phyloP scores from a whole-genome alignment of 129 eudicot species.

The Lonicera japonica region DNA sequence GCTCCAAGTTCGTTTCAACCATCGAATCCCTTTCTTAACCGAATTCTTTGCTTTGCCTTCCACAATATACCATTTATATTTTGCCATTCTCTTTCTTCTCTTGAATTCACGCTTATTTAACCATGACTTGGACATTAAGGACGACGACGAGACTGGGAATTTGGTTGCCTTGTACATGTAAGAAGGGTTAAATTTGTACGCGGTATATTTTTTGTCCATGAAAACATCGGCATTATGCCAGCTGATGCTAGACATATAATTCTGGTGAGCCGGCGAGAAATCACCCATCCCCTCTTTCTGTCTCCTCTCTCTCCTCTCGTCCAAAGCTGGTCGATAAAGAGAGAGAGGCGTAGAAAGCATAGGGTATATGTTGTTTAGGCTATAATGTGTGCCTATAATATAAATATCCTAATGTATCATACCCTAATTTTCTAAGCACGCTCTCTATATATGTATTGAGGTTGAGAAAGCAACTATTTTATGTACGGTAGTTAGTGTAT shows the following conservation, averaged over 20 bases:
- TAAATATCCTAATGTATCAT: not conserved
- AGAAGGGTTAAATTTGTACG: no score
- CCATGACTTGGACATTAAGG: constrained; percentile 13
- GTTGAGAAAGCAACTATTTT: no score
- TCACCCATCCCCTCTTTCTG: constrained; percentile 1
- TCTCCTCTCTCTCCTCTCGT: not conserved
- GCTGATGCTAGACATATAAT: no score
- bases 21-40: constrained; percentile 28
- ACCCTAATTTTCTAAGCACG: not conserved
- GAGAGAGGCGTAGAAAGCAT: constrained; percentile 1
- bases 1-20: constrained; percentile 35
- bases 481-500: no score
- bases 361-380: not conserved
- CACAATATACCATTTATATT: constrained; percentile 33
- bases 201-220: no score
- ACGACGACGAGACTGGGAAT: constrained; percentile 6
- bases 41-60: constrained; percentile 38
- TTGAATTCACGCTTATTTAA: constrained; percentile 19
- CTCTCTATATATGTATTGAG: not conserved
- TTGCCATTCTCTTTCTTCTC: constrained; percentile 34
- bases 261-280: not conserved
- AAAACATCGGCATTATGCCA: no score
- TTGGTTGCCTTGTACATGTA: not conserved
- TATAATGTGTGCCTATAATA: not conserved
- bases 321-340: constrained; percentile 6